Evolutionary conservation across 345 rosid genomes (phyloP).

Genomic region (Hibiscus trionum): DNA sequence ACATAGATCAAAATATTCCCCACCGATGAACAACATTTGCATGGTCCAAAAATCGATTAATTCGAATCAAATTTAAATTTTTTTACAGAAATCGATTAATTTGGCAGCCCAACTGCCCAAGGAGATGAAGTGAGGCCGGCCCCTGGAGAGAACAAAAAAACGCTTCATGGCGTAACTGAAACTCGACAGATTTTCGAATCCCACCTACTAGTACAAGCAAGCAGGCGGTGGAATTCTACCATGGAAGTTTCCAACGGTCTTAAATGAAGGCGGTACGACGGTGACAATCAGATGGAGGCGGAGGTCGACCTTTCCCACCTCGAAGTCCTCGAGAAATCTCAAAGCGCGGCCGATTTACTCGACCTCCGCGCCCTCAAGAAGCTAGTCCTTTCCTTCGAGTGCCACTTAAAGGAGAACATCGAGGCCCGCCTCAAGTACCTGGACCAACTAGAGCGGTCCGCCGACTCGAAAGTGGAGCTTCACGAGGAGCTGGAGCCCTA

Average conservation of each 20-base stretch:
- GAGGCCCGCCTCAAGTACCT: constrained; percentile 92
- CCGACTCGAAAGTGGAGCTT: constrained; percentile 78
- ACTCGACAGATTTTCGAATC: not conserved
- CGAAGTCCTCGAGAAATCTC: constrained; percentile 78
- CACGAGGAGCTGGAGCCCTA: constrained; percentile 89
- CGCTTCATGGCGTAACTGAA: too few species aligned
- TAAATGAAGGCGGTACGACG: constrained; percentile 11
- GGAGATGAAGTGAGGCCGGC: too few species aligned
- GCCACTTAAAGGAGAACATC: constrained; percentile 89
- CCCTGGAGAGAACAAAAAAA: too few species aligned
- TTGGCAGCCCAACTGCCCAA: too few species aligned
- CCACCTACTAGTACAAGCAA: not conserved
- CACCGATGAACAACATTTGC: too few species aligned
- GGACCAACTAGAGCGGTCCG: constrained; percentile 80
- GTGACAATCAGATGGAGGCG: constrained; percentile 35
- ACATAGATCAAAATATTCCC: too few species aligned
- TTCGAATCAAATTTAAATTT: too few species aligned
- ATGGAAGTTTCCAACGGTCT: constrained; percentile 9
- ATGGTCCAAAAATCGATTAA: too few species aligned
- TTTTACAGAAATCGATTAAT: too few species aligned
- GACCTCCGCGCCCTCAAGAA: constrained; percentile 77
- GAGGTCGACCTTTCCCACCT: constrained; percentile 47
- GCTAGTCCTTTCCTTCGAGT: constrained; percentile 90
- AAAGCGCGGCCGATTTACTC: constrained; percentile 48
- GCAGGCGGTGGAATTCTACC: not conserved